Conservation (phyloP, 768 basidiomycete species). For the Collybia mongolica region DNA sequence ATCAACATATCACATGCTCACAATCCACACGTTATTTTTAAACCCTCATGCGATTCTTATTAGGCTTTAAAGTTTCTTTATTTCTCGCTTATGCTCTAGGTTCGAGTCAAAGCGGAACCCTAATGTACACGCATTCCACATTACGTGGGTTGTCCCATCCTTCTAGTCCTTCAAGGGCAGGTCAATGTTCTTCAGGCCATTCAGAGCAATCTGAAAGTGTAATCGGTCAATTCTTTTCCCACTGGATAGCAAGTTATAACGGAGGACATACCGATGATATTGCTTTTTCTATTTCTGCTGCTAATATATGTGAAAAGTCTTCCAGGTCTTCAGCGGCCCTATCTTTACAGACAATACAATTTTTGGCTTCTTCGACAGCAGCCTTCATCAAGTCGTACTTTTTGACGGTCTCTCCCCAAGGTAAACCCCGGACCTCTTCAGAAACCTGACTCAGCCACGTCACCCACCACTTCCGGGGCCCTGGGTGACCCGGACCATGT, state of each 20-base stretch:
- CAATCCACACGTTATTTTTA: too few species aligned
- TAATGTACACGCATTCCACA: too few species aligned
- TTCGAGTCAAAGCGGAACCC: too few species aligned
- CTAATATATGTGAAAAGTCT: conserved; percentile 26
- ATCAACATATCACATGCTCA: too few species aligned
- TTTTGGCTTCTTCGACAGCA: conserved; percentile 19
- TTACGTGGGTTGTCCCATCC: too few species aligned
- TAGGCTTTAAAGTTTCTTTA: too few species aligned
- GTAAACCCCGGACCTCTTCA: conserved; percentile 24
- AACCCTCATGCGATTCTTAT: too few species aligned
- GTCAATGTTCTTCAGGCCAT: too few species aligned
- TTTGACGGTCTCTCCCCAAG: conserved; percentile 31
- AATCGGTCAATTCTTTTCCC: too few species aligned
- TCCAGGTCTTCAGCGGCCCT: conserved; percentile 26
- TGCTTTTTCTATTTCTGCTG: conserved; percentile 30
- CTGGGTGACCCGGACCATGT: conserved; percentile 11
- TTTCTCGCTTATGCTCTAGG: too few species aligned
- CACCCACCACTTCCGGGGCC: conserved; percentile 29
- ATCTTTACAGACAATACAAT: conserved; percentile 25
- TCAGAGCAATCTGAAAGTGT: too few species aligned
- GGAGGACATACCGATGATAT: conserved; percentile 23
- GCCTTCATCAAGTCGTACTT: conserved; percentile 28
- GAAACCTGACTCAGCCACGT: conserved; percentile 29
- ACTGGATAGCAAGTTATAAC: background rate
- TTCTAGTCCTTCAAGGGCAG: too few species aligned